Evolutionary conservation across 2,329 filamentous ascomycete species (phyloP), one percentile per base, ranked within the genome.

Genomic region (Colletotrichum falcatum): DNA sequence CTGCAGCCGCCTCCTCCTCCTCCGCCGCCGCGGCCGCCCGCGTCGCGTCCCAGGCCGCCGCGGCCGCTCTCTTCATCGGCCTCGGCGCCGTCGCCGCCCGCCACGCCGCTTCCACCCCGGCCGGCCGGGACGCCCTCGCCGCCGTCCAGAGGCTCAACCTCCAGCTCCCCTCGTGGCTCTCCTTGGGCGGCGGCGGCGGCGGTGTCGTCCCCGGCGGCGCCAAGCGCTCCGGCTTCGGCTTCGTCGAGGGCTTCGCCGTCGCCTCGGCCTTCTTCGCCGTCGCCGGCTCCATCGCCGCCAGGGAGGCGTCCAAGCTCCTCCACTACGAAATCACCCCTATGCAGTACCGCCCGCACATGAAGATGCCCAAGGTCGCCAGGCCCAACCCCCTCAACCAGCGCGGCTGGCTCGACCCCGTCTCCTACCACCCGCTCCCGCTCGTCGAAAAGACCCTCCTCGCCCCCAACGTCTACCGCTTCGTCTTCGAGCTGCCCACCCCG

Each of bases 341-440:
- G 62, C 76, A 75, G 48, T 80, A 79, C 73, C 76, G 83, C 30
- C 65, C 81, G 14, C 83, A 82, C 72, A 79, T 81, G 63, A 84
- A 83, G 66, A 74, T 82, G 37, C 78, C 78, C 4, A 82, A 78
- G 71, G 72, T 77, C 30, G 75, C 79, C 44, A 81, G 80, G 66
- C 74, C 78, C 1, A 78, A 85, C 54, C 79, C 80, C 3, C 80
- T 85, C 33, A 75, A 79, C 66, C 74, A 79, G 64, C 75, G 80
- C 63, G 86, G 85, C 8, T 86, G 86, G 77, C 80, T 89, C n/a
- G 81, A 87, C 46, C 80, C 87, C 0, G 79, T 83, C 28, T 78
- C 79, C 20, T 89, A 84, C 74, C 82, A 84, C 63, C 76, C 77
- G 5, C 80, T 89, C 18, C 83, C 84, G 0, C 78, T 89, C 1